phyloP scores from a whole-genome alignment of 768 basidiomycete species.

The Leccinum sublutescens region DNA sequence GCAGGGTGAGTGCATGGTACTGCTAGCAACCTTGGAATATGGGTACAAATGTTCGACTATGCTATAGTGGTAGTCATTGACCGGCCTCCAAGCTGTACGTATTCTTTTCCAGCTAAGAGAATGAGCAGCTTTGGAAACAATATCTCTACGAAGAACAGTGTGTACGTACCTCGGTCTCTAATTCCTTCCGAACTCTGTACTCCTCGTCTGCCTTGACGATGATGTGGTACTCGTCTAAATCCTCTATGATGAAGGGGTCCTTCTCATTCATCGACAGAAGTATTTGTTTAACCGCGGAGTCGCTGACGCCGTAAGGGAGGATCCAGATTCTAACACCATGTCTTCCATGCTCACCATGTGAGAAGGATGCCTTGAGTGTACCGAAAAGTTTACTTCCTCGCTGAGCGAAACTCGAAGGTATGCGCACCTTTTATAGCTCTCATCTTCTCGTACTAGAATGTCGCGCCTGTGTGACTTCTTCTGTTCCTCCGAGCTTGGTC shows the following conservation, averaged over 20 bases:
- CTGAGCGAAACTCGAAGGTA: conserved; percentile 5
- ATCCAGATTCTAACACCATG: background rate
- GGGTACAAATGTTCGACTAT: background rate
- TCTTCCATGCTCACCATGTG: conserved; percentile 50
- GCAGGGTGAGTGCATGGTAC: background rate
- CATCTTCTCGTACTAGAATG: conserved; percentile 35
- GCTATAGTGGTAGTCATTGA: conserved; percentile 13
- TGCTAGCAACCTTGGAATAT: background rate
- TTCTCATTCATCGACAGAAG: conserved; percentile 80
- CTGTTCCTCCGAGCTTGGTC: background rate
- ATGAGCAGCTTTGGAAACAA: background rate
- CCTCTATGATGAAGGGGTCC: conserved; percentile 80
- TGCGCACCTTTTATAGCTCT: conserved; percentile 61
- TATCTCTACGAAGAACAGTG: background rate
- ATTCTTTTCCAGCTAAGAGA: conserved; percentile 73
- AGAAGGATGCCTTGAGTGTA: conserved; percentile 54
- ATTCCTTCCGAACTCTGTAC: conserved; percentile 64
- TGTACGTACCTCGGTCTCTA: conserved; percentile 66
- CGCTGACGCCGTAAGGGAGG: conserved; percentile 43
- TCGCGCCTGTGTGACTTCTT: background rate
- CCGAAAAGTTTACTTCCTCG: conserved; percentile 6
- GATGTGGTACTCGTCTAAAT: conserved; percentile 80
- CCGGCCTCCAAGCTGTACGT: conserved; percentile 66
- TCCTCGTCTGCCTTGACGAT: conserved; percentile 84
- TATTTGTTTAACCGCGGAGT: conserved; percentile 88